Evolutionary conservation across 345 rosid genomes (phyloP), one percentile per base, ranked within the genome.

Genomic region (Linum usitatissimum): DNA sequence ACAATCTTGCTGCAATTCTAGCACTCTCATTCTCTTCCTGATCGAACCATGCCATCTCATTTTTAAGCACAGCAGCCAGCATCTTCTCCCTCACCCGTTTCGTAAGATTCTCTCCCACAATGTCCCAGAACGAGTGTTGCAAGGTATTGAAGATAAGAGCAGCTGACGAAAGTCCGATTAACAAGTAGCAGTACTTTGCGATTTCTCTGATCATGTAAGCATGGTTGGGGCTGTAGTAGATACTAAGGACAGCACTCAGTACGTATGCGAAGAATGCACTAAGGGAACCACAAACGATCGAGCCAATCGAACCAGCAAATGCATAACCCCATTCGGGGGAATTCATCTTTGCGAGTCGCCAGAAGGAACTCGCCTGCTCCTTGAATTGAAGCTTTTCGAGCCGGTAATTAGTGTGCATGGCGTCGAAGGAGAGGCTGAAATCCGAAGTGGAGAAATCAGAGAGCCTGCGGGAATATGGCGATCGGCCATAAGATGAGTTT

Each of bases 371-470:
- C 9, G 98, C 98, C 72, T 92, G 96, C 73, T 89, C 98, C 78
- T 92, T 92, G 70, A 92, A 89, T 31, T 95, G 83, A 28, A 92
- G 88, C 70, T 89, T 92, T 70, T 92, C 98, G 21, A 75, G 80
- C 18, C 96, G 76, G 71, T 92, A 87, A 70, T 67, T 89, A 4
- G 98, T 82, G 76, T 83, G 75, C 6, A 81, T 59, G 55, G 80
- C 89, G 63, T 92, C 98, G 39, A 89, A 75, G 40, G 98, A 92
- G 70, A 92, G 93, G 66, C 86, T 84, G 57, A 92, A 92, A 77
- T 92, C 98, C 23, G 98, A 87, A n/a, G 98, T 92, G 20, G 98
- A 92, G 78, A 92, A 92, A 71, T 92, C 98, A 1, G 98, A 92
- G 13, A 92, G 85, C 65, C 98, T 77, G 55, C 98, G 83, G 1